A percentile compares a stretch with the other conserved stretches of the same genome.
Evolutionary conservation across 345 rosid species (phyloP).

Genomic region (Abelmoschus esculentus): DNA sequence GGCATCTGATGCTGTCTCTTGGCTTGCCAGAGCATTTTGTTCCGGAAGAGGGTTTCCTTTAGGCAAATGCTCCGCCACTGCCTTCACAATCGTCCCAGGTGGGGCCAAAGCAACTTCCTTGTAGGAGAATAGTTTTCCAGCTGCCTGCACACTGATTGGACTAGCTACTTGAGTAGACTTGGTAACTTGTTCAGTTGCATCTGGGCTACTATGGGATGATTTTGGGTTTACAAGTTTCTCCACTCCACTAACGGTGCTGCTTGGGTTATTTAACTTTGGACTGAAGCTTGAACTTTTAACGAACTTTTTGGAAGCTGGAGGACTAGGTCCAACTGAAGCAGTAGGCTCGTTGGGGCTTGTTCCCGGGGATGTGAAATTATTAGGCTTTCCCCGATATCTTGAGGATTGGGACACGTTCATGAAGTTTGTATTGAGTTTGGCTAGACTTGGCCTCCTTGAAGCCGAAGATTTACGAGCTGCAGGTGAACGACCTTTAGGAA

Average conservation of each 20-base stretch:
- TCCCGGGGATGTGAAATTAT: conserved; percentile 57
- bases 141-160: conserved; percentile 58
- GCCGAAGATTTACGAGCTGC: conserved; percentile 55
- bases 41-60: conserved; percentile 33
- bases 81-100: conserved; percentile 87
- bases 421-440: conserved; percentile 84
- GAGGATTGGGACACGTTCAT: conserved; percentile 56
- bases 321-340: conserved; percentile 34
- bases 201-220: conserved; percentile 46
- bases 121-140: conserved; percentile 88
- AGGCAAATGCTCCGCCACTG: conserved; percentile 66
- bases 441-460: conserved; percentile 72
- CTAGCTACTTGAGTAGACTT: conserved; percentile 40
- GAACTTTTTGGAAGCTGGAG: conserved; percentile 45
- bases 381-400: conserved; percentile 55
- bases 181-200: conserved; percentile 42
- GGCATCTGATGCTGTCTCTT: conserved; percentile 27
- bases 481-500: conserved; percentile 74
- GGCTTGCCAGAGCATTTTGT: conserved; percentile 22
- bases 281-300: conserved; percentile 70
- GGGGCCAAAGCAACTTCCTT: conserved; percentile 98
- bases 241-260: conserved; percentile 30
- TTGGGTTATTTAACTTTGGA: conserved; percentile 41
- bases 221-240: conserved; percentile 41
- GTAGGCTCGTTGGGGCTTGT: conserved; percentile 40